Evolutionary conservation across 208 protist genomes (phyloP).

Genomic region (Acanthamoeba royreba): DNA sequence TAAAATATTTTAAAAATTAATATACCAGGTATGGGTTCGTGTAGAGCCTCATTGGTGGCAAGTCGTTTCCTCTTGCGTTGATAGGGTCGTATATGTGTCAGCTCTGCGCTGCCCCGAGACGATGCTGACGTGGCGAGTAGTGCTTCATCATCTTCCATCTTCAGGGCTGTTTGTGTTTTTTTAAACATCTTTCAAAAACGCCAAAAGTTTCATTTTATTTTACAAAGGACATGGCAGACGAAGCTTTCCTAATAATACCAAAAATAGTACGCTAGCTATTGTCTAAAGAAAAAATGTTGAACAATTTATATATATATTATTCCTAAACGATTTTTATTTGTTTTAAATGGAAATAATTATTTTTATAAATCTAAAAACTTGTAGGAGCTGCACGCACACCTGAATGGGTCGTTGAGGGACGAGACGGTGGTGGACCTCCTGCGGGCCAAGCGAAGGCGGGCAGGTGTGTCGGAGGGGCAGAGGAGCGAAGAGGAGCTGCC

Average conservation of each 20-base stretch:
- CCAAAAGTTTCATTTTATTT: too few relatives aligned
- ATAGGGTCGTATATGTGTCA: not conserved
- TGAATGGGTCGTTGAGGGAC: not conserved
- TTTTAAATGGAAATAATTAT: not conserved
- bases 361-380: not conserved
- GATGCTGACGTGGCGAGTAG: too few relatives aligned
- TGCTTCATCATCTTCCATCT: too few relatives aligned
- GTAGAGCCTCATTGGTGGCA: not conserved
- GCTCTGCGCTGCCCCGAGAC: not conserved
- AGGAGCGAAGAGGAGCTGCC: not conserved
- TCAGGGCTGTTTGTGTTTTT: too few relatives aligned
- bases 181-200: too few relatives aligned
- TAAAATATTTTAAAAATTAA: not conserved
- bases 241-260: not conserved
- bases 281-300: too few relatives aligned
- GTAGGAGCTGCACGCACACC: constrained; percentile 7
- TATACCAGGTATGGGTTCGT: not conserved
- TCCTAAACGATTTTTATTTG: not conserved
- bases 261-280: not conserved
- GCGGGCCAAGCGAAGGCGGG: not conserved
- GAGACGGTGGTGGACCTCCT: not conserved
- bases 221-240: too few relatives aligned
- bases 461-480: not conserved
- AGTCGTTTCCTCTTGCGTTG: not conserved
- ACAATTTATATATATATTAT: too few relatives aligned